Base-by-base conservation (phyloP, 345 rosid species). In the Populus euphratica region DNA sequence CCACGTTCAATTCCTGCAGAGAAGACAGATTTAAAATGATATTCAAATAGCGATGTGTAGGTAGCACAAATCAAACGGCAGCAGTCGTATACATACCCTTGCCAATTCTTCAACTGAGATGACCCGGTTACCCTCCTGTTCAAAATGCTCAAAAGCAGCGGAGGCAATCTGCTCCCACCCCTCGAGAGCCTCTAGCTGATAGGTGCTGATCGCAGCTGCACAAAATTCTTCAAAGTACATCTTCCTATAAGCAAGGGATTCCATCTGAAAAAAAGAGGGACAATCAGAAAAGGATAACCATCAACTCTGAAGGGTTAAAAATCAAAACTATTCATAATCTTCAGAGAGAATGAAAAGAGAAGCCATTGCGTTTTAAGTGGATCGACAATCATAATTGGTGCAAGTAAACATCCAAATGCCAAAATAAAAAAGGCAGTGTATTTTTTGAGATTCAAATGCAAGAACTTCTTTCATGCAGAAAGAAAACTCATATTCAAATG, bases 141-240 rank as follows among this genome's bases (percentile, higher is more conserved):
- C 99, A 59, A 93, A 96, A 86, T 88, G 89, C 78, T 91, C 93
- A 69, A 90, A 96, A 36, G 97, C 98, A 67, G 77, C 76, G 68
- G 83, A 83, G 31, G 93, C 95, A 68, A 92, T 86, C 68, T 83
- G 87, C 73, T 93, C 99, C 99, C 99, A 96, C 74, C 84, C 90
- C 75, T 91, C 94, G 31, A 83, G 88, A 27, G 93, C 99, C 86
- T 93, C 99, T 3, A 93, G 91, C 79, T 93, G 98, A 85, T 96
- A 85, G 31, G 86, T 82, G 33, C 97, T 93, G 76, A 90, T 87
- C 31, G 98, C 88, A 66, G 97, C 99, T 5, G 97, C 97, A 81
- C 97, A 96, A 84, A 96, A 96, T 83, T 96, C 99, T 23, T 96
- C 94, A 23, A 92, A 92, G 72, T 87, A 83, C 86, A 96, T 88